Base-by-base conservation (phyloP, 2,329 filamentous ascomycete genomes). In the Furcasterigmium sp. region DNA sequence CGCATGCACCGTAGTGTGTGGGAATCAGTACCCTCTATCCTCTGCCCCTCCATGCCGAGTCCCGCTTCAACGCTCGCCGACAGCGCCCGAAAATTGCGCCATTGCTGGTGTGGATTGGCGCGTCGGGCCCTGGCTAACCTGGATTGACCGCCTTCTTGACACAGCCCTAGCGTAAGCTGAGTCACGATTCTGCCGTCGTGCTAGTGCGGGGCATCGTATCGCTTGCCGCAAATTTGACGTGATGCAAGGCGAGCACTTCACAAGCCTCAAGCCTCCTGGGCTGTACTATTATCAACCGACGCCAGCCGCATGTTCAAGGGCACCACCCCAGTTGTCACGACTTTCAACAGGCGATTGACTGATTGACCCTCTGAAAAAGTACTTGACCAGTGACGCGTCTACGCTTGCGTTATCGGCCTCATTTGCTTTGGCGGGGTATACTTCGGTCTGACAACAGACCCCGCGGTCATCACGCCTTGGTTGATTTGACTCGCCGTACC, bases 51-150 rank as follows among this genome's bases (percentile, higher is more conserved):
- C 28, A 40, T 32, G 4, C 15, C 28, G 20, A 19, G 38, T 40
- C 38, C 19, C 38, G 26, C 28, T 28, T 17, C 15, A 13, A 40
- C 17, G 26, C n/a, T 40, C 26, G 20, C 17, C 36, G 25, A 38
- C 38, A 30, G 38, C 38, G 26, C 26, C 38, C 38, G 26, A 29
- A 40, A 40, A 40, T 40, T 40, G 38, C 38, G 38, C 38, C 38
- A 40, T 40, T 32, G 38, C 38, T 40, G 19, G 14, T 35, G 32
- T 35, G 32, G 32, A 17, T 35, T 35, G 14, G n/a, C 14, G 15
- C 32, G 32, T 18, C 18, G 18, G 32, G 11, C n/a, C 32, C 32
- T 35, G n/a, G n/a, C n/a, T n/a, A n/a, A n/a, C n/a, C 9, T 17
- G 17, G 32, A 6, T 17, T 35, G 32, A 35, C 32, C 32, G 32